These are phyloP conservation scores for Termitomyces sp. DNA, from an alignment of 1,284 basidiomycete species.

Conservation along the genomic window DNA sequence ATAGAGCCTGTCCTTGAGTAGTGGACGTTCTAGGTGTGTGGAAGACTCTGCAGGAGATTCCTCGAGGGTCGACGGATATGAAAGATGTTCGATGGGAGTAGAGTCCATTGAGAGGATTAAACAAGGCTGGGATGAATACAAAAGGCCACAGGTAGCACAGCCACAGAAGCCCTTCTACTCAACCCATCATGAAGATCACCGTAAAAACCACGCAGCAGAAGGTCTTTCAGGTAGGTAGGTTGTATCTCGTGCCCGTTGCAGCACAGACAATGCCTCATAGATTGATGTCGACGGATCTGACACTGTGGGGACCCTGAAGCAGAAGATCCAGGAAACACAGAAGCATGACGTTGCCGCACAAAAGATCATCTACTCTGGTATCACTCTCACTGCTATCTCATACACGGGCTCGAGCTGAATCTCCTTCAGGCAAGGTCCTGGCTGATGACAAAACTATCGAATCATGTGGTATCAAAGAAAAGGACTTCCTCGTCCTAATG, in stretches of 20 bases:
- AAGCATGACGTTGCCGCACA: conserved; percentile 72
- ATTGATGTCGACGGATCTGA: conserved; percentile 78
- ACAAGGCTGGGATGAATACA: background rate
- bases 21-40: conserved; percentile 24
- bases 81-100: conserved; percentile 10
- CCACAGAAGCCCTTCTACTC: conserved; percentile 17
- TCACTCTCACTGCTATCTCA: conserved; percentile 12
- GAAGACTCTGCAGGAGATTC: conserved; percentile 17
- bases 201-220: conserved; percentile 94
- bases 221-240: conserved; percentile 55
- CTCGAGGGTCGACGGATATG: conserved; percentile 6
- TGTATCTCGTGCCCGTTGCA: background rate
- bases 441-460: conserved; percentile 86
- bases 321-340: conserved; percentile 78
- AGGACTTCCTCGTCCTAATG: conserved; percentile 99
- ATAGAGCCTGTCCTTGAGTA: conserved; percentile 74
- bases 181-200: conserved; percentile 79
- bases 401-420: background rate
- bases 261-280: conserved; percentile 32
- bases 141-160: conserved; percentile 10
- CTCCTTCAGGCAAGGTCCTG: conserved; percentile 80
- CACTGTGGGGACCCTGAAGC: conserved; percentile 79
- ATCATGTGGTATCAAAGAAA: conserved; percentile 93
- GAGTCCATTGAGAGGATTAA: conserved; percentile 1
- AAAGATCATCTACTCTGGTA: conserved; percentile 96